Evolutionary conservation across 441 rosid genomes (phyloP).

Genomic region (Pelargonium citronellum): DNA sequence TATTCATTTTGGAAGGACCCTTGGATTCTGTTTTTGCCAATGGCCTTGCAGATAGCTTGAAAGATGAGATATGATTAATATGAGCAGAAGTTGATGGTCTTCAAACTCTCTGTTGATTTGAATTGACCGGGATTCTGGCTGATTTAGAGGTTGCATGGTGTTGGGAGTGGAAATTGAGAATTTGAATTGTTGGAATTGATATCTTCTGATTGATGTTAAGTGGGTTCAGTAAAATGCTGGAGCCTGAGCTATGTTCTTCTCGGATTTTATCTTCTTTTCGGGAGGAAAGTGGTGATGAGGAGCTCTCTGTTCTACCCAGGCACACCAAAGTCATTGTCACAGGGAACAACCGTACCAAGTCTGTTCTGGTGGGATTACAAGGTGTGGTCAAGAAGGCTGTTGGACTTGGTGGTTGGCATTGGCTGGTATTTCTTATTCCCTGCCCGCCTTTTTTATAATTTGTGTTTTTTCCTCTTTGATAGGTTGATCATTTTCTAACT

Average conservation of each 20-base stretch:
- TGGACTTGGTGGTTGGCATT: slow-evolving; percentile 90
- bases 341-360: slow-evolving; percentile 74
- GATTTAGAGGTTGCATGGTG: neutral
- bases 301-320: slow-evolving; percentile 67
- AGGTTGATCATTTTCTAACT: neutral
- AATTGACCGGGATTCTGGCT: neutral
- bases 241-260: slow-evolving; percentile 45
- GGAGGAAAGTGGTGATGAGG: slow-evolving; percentile 57
- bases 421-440: slow-evolving; percentile 50
- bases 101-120: neutral
- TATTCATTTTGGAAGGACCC: neutral
- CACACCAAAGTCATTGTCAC: slow-evolving; percentile 75
- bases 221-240: slow-evolving; percentile 36
- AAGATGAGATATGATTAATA: neutral
- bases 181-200: neutral
- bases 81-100: neutral
- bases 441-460: neutral
- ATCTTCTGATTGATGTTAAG: neutral
- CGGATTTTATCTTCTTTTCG: slow-evolving; percentile 50
- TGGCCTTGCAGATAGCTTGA: neutral
- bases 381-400: slow-evolving; percentile 86
- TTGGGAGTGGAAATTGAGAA: neutral
- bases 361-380: slow-evolving; percentile 71
- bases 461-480: slow-evolving; percentile 8
- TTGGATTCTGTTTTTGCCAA: neutral